These are phyloP conservation scores for Phytophthora sp. DNA, from an alignment of 352 stramenopile species.

Conservation along the genomic window DNA sequence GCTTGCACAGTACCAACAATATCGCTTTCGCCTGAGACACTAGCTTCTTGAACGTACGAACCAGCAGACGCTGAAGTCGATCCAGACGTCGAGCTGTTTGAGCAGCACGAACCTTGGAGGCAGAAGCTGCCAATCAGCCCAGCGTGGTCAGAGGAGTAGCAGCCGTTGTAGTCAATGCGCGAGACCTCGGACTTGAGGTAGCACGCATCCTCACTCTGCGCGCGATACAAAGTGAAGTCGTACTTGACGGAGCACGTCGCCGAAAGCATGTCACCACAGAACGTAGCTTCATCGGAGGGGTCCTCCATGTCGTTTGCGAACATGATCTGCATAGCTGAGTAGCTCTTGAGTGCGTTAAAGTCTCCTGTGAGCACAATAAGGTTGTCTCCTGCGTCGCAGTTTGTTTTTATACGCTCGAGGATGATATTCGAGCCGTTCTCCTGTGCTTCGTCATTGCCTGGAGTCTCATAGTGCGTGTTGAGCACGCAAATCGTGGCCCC, in stretches of 20 bases:
- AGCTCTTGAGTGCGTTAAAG: conserved; percentile 74
- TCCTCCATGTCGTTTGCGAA: conserved; percentile 57
- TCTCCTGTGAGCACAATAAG: conserved; percentile 71
- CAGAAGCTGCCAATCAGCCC: conserved; percentile 65
- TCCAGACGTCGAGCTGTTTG: conserved; percentile 36
- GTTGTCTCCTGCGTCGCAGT: conserved; percentile 65
- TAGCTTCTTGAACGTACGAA: conserved; percentile 7
- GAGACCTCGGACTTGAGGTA: conserved; percentile 64
- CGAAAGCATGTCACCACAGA: conserved; percentile 72
- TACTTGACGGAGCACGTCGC: conserved; percentile 71
- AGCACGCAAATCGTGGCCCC: conserved; percentile 72
- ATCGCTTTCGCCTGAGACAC: conserved; percentile 25
- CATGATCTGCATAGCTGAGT: conserved; percentile 68
- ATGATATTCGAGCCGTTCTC: conserved; percentile 73
- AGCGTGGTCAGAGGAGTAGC: conserved; percentile 81
- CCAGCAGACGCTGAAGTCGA: conserved; percentile 17
- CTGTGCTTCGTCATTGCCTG: conserved; percentile 75
- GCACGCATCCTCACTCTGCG: conserved; percentile 49
- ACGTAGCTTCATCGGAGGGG: conserved; percentile 58
- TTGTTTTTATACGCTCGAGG: conserved; percentile 46
- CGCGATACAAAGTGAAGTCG: conserved; percentile 63
- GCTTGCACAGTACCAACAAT: conserved; percentile 37
- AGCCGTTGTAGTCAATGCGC: conserved; percentile 64
- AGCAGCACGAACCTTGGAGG: conserved; percentile 63
- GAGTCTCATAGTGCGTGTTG: conserved; percentile 88